Evolutionary conservation across 441 rosid genomes (phyloP).

Genomic region (Metrosideros polymorpha): DNA sequence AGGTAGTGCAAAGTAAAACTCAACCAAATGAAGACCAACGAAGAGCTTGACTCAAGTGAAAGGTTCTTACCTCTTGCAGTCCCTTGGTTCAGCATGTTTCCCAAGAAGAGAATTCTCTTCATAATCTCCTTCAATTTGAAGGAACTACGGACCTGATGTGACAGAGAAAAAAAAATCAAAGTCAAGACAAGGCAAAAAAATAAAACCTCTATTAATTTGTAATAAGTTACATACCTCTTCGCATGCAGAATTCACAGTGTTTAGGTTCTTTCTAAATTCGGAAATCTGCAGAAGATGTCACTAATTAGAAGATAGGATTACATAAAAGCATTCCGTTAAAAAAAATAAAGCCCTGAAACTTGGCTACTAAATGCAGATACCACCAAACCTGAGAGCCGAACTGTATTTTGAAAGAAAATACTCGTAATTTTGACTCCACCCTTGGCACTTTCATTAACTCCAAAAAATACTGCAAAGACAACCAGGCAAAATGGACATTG

Average conservation of each 20-base stretch:
- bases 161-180: neutral
- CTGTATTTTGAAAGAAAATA: slow-evolving; percentile 95
- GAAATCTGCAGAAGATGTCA: slow-evolving; percentile 36
- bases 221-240: slow-evolving; percentile 53
- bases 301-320: slow-evolving; percentile 4
- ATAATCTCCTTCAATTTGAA: slow-evolving; percentile 79
- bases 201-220: slow-evolving; percentile 4
- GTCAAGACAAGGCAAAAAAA: slow-evolving; percentile 2
- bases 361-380: slow-evolving; percentile 31
- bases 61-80: slow-evolving; percentile 82
- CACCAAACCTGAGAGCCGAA: slow-evolving; percentile 85
- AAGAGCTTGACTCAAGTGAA: neutral
- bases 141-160: slow-evolving; percentile 70
- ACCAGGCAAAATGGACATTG: neutral
- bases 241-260: slow-evolving; percentile 80
- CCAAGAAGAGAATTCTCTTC: slow-evolving; percentile 82
- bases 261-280: slow-evolving; percentile 84
- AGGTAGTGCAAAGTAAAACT: neutral
- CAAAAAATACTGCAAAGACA: slow-evolving; percentile 60
- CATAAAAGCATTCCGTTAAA: neutral
- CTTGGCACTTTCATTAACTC: slow-evolving; percentile 99
- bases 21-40: neutral
- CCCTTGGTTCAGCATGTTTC: slow-evolving; percentile 93
- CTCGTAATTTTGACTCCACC: slow-evolving; percentile 91
- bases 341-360: slow-evolving; percentile 8